Evolutionary conservation across 2,329 filamentous ascomycete genomes (phyloP), one percentile per base, ranked within the genome.

Genomic region (Bertia moriformis): DNA sequence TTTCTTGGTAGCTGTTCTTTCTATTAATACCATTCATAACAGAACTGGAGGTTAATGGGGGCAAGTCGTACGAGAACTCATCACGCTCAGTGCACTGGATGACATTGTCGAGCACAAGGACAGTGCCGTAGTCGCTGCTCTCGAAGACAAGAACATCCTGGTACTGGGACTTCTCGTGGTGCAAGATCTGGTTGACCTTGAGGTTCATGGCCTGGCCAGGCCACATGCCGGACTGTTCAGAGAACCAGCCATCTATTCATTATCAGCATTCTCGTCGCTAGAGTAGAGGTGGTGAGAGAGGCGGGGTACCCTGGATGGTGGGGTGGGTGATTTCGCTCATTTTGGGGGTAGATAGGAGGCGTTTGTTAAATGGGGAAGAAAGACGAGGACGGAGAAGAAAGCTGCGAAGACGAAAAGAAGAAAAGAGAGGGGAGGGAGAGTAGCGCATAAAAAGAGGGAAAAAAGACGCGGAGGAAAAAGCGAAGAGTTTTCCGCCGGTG

Each of bases 91-190:
- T 96, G 75, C 80, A 87, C 68, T 98, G 91, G 63, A 98, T 94
- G 60, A 95, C 91, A 60, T 96, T 96, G 74, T 98, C 91, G 50
- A 98, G 78, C 46, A 98, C 89, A 42, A 98, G 74, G 44, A 96
- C 89, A 57, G 78, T 93, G 62, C 91, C 91, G 63, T 96, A 83
- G 73, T 96, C 78, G 69, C 82, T 93, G 52, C 86, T 94, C 73
- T 98, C 83, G 70, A 98, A 98, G 70, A 96, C 86, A 54, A 98
- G 79, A 48, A 98, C 89, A 58, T 98, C 91, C 67, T 98, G 91
- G 71, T 95, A 98, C 71, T 93, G 71, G 72, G 83, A 91, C 78
- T 95, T 96, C 71, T 98, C 91, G 71, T 96, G 89, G 74, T 95
- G 88, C 46, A 98, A 73, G 56, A 98, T 80, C 71, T 95, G 85